phyloP scores from a whole-genome alignment of 495 filamentous ascomycete genomes.

The Talaromyces ruber region DNA sequence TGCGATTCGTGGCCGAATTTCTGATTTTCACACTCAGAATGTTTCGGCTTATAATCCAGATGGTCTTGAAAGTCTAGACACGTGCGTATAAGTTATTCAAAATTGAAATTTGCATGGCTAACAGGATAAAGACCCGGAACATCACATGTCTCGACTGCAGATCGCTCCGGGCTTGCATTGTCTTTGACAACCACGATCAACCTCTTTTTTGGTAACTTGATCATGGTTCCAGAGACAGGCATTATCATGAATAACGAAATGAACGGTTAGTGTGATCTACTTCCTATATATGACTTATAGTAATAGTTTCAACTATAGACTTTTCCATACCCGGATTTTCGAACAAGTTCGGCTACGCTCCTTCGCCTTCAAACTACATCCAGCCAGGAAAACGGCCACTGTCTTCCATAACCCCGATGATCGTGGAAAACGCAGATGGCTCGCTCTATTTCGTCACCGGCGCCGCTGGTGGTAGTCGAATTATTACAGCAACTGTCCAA shows the following conservation, averaged over 20 bases:
- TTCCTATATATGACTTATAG: background rate
- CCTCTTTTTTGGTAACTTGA: constrained; percentile 65
- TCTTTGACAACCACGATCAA: constrained; percentile 79
- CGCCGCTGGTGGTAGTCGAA: constrained; percentile 78
- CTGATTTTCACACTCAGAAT: constrained; percentile 57
- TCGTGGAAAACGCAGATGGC: constrained; percentile 59
- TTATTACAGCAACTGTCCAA: constrained; percentile 78
- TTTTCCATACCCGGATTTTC: constrained; percentile 68
- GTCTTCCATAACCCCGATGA: constrained; percentile 69
- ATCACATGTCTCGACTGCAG: constrained; percentile 64
- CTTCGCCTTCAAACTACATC: constrained; percentile 74
- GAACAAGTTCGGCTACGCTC: constrained; percentile 78
- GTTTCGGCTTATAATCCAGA: constrained; percentile 62
- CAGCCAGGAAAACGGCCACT: constrained; percentile 72
- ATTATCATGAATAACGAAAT: constrained; percentile 93
- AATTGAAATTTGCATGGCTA: background rate
- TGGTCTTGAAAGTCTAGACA: constrained; percentile 52
- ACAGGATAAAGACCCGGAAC: constrained; percentile 49
- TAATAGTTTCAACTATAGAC: constrained; percentile 19
- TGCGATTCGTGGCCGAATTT: constrained; percentile 56
- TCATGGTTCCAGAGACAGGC: constrained; percentile 75
- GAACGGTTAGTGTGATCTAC: constrained; percentile 50
- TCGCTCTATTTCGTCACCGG: constrained; percentile 63
- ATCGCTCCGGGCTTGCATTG: constrained; percentile 60
- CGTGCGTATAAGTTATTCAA: constrained; percentile 23